Conservation (phyloP, 176 grass and related monocot species). For the Oryza longistaminata region DNA sequence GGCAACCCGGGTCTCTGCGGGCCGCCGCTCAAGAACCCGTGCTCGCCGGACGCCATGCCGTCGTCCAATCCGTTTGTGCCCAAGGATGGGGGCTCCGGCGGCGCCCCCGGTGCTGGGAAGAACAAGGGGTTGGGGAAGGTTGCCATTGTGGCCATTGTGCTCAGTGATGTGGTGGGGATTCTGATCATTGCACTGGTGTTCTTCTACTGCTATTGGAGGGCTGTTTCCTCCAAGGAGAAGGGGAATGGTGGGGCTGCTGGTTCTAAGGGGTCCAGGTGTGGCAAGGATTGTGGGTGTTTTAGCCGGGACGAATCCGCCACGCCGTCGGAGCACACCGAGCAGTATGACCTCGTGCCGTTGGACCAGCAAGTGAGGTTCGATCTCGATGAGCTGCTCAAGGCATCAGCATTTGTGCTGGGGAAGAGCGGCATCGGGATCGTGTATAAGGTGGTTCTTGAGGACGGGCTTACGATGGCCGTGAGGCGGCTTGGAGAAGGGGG, state of each 20-base stretch:
- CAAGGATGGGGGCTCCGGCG: slow-evolving; percentile 32
- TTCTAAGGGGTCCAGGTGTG: slow-evolving; percentile 34
- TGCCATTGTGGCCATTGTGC: slow-evolving; percentile 64
- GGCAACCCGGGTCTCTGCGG: slow-evolving; percentile 82
- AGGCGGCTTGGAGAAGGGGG: slow-evolving; percentile 85
- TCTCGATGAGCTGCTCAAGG: slow-evolving; percentile 82
- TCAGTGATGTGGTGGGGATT: slow-evolving; percentile 73
- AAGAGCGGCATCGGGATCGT: slow-evolving; percentile 92
- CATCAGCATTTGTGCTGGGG: slow-evolving; percentile 83
- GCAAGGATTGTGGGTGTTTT: slow-evolving; percentile 70
- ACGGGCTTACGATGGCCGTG: slow-evolving; percentile 64
- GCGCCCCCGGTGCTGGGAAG: slow-evolving; percentile 6
- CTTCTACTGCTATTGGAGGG: slow-evolving; percentile 75
- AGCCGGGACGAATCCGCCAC: slow-evolving; percentile 53
- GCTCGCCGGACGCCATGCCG: slow-evolving; percentile 42
- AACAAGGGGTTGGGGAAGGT: slow-evolving; percentile 59
- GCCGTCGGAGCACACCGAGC: slow-evolving; percentile 58
- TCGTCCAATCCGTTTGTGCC: slow-evolving; percentile 54
- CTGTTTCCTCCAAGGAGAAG: slow-evolving; percentile 47
- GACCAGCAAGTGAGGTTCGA: slow-evolving; percentile 68
- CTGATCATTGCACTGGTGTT: slow-evolving; percentile 69
- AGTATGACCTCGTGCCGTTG: slow-evolving; percentile 62
- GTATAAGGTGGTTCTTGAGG: slow-evolving; percentile 85
- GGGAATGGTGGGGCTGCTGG: slow-evolving; percentile 11
- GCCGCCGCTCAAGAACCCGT: slow-evolving; percentile 71